Evolutionary conservation across 768 basidiomycete genomes (phyloP), one percentile per base, ranked within the genome.

Genomic region (Rhizopogon vulgaris): DNA sequence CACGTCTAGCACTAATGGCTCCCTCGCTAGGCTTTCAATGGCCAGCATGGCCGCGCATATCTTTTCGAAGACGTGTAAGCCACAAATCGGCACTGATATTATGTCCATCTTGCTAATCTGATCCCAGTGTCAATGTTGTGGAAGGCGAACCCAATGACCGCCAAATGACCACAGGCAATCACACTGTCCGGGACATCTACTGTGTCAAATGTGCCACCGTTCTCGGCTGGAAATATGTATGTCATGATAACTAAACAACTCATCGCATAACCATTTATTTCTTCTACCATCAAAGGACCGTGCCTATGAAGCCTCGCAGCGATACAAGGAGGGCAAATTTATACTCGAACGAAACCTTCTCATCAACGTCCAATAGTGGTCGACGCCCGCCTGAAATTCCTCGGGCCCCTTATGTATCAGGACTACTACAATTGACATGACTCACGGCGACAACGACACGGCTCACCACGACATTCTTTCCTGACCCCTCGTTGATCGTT

Each of bases 151-250:
- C 91, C 38, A 88, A 79, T 65, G 95, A 97, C 67, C 80, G 96
- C 56, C 82, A 84, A 52, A 99, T 98, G 95, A 94, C 94, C 28
- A 99, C 95, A 18, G 95, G 95, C 18, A 83, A 89, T 61, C 96
- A 99, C 71, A 90, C 87, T 25, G 95, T 99, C 32, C 85, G 95
- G 52, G 95, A 99, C 67, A 92, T 98, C 56, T 90, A 82, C 70
- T 99, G 95, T 70, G 73, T 77, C 76, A 95, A 94, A 69, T 99
- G 95, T 69, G 79, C 82, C 54, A 80, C 79, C 46, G 81, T 78
- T 15, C 78, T 99, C 30, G 95, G 95, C 51, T 98, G 96, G 95
- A 97, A 97, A 93, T 99, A 99, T 69, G 96, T 91, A 66, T 68
- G 85, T 74, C 14, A n/a, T n/a, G 10, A 45, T 24, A 28, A 38